A percentile compares a stretch with the other conserved stretches of the same genome.
Conservation (phyloP, 352 stramenopile species). For the Phytophthora multivora region DNA sequence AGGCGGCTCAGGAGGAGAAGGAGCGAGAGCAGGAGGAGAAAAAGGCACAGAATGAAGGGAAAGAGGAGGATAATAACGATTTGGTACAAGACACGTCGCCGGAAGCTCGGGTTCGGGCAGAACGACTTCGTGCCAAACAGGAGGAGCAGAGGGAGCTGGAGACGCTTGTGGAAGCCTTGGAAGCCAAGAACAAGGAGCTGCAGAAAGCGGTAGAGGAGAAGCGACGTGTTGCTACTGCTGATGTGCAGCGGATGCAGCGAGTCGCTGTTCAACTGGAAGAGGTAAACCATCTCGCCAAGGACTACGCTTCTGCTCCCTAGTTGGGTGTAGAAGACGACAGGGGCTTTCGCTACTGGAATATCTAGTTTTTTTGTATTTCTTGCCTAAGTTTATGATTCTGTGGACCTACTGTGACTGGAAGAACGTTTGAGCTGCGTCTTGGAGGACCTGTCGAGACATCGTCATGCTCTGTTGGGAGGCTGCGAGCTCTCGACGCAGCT, state of each 20-base stretch:
- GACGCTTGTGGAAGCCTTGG: slow-evolving; percentile 39
- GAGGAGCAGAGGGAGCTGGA: slow-evolving; percentile 56
- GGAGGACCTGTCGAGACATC: slow-evolving; percentile 62
- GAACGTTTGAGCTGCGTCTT: slow-evolving; percentile 72
- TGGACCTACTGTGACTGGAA: slow-evolving; percentile 51
- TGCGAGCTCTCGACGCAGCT: slow-evolving; percentile 67
- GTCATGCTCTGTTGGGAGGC: slow-evolving; percentile 75
- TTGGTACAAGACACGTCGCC: slow-evolving; percentile 27
- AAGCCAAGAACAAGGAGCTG: slow-evolving; percentile 50
- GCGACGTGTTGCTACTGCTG: slow-evolving; percentile 43
- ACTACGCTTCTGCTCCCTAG: slow-evolving; percentile 42
- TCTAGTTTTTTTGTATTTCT: slow-evolving; percentile 27
- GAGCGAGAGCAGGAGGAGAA: slow-evolving; percentile 7
- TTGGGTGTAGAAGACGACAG: neutral
- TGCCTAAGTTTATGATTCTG: neutral
- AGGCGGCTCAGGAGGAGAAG: slow-evolving; percentile 31
- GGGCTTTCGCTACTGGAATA: slow-evolving; percentile 5
- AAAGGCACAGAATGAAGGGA: slow-evolving; percentile 6
- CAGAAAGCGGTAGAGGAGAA: slow-evolving; percentile 48
- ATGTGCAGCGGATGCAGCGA: slow-evolving; percentile 50
- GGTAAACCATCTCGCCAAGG: slow-evolving; percentile 37
- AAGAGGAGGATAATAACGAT: slow-evolving; percentile 8
- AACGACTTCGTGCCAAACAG: slow-evolving; percentile 58
- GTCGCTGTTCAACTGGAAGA: slow-evolving; percentile 43
- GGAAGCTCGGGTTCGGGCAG: slow-evolving; percentile 41